These are phyloP conservation scores for Saturnispora ahearnii DNA, from an alignment of 805 yeast species.

Conservation along the genomic window DNA sequence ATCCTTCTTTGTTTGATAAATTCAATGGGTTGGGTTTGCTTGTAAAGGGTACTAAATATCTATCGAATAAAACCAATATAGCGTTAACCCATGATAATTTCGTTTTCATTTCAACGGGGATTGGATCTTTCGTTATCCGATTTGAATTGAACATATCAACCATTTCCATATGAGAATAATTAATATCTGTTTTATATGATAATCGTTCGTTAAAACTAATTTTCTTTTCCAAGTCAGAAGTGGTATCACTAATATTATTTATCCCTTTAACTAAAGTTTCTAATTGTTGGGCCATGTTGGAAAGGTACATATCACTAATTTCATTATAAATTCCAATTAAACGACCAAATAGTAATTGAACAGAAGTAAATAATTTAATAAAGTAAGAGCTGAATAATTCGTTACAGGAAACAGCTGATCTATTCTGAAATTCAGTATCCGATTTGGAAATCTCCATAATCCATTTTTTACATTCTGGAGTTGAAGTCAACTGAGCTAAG, in stretches of 20 bases:
- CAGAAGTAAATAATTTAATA: conserved; percentile 24
- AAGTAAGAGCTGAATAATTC: conserved; percentile 26
- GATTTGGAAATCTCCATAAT: conserved; percentile 15
- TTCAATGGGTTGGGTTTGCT: conserved; percentile 11
- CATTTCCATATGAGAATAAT: conserved; percentile 24
- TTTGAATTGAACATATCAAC: conserved; percentile 24
- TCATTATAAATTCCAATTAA: conserved; percentile 20
- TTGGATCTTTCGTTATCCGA: conserved; percentile 21
- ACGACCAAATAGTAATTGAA: conserved; percentile 20
- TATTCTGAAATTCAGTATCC: conserved; percentile 18
- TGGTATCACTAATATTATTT: conserved; percentile 24
- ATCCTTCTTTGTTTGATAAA: conserved; percentile 15
- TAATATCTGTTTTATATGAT: conserved; percentile 20
- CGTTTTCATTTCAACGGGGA: conserved; percentile 17
- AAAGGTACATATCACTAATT: conserved; percentile 11
- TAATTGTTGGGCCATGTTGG: conserved; percentile 14
- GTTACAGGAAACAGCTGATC: conserved; percentile 21
- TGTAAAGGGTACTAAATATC: conserved; percentile 21
- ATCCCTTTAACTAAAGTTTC: conserved; percentile 16
- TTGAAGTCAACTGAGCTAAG: conserved; percentile 22
- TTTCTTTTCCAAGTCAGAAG: conserved; percentile 26
- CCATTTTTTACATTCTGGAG: conserved; percentile 21
- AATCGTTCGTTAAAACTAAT: conserved; percentile 24
- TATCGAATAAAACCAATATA: conserved; percentile 33
- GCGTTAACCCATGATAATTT: conserved; percentile 35